phyloP scores from a whole-genome alignment of 2,329 filamentous ascomycete genomes.

The Aspergillus sp. region DNA sequence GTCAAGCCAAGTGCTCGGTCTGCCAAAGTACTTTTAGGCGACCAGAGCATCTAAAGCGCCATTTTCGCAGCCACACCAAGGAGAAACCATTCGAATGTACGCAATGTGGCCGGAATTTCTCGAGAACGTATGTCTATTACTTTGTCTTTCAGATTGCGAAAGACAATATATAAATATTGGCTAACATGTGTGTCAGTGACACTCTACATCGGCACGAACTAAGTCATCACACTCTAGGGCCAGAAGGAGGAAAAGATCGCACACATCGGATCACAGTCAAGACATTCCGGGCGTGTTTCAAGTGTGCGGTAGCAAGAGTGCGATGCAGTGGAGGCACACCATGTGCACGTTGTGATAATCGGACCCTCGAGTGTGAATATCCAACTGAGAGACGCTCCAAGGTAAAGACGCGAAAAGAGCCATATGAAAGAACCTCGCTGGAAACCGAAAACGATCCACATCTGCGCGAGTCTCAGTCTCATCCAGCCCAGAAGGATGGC shows the following conservation, averaged over 20 bases:
- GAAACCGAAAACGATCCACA: conserved; percentile 6
- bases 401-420: conserved; percentile 17
- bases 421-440: conserved; percentile 4
- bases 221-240: conserved; percentile 33
- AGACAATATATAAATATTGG: not conserved
- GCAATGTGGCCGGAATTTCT: conserved; percentile 39
- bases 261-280: conserved; percentile 38
- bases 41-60: conserved; percentile 38
- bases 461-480: conserved; percentile 5
- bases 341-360: conserved; percentile 32
- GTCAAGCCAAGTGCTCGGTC: conserved; percentile 27
- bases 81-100: conserved; percentile 36
- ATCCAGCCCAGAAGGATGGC: conserved; percentile 1
- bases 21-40: conserved; percentile 35
- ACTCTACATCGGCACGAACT: conserved; percentile 37
- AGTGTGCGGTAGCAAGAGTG: conserved; percentile 36
- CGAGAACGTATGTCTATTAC: conserved; percentile 30
- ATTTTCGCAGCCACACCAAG: conserved; percentile 37
- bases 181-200: conserved; percentile 20
- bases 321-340: conserved; percentile 34
- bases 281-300: conserved; percentile 37
- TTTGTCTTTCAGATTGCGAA: not conserved
- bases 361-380: conserved; percentile 34
- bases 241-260: conserved; percentile 28
- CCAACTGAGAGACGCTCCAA: conserved; percentile 36